Evolutionary conservation across 495 filamentous ascomycete species (phyloP).

Genomic region (Copromyces sp.): DNA sequence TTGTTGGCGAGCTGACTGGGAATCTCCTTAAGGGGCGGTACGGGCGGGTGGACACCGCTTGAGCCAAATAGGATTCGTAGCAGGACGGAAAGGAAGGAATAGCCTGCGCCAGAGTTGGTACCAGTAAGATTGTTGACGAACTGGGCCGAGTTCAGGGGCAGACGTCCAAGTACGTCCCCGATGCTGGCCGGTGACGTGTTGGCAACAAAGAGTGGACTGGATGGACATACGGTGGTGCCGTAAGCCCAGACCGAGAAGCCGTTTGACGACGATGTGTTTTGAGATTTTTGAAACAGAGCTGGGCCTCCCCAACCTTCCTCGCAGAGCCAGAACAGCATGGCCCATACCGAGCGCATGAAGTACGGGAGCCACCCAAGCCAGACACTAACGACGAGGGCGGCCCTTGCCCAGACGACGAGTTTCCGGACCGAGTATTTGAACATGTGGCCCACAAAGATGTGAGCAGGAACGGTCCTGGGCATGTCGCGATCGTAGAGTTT

Average conservation of each 20-base stretch:
- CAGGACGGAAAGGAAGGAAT: slow-evolving; percentile 18
- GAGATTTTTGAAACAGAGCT: not conserved
- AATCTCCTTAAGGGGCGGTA: not conserved
- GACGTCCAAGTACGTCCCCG: slow-evolving; percentile 18
- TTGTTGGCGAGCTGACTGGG: not conserved
- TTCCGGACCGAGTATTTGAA: slow-evolving; percentile 59
- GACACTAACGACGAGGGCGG: slow-evolving; percentile 67
- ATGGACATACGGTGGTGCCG: slow-evolving; percentile 28
- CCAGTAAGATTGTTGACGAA: slow-evolving; percentile 14
- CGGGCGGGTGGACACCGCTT: slow-evolving; percentile 11
- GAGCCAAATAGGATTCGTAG: slow-evolving; percentile 22
- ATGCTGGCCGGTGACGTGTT: slow-evolving; percentile 26
- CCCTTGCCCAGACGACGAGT: slow-evolving; percentile 65
- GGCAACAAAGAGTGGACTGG: slow-evolving; percentile 33
- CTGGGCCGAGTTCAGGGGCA: slow-evolving; percentile 17
- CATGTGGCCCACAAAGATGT: slow-evolving; percentile 69
- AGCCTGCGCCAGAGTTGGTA: slow-evolving; percentile 15
- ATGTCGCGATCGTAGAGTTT: slow-evolving; percentile 93
- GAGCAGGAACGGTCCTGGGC: slow-evolving; percentile 69
- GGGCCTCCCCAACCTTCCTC: slow-evolving; percentile 72
- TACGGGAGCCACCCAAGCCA: slow-evolving; percentile 87
- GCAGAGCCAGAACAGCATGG: slow-evolving; percentile 86
- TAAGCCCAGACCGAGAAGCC: slow-evolving; percentile 9
- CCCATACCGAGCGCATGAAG: slow-evolving; percentile 84
- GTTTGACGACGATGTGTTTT: not conserved